These are phyloP conservation scores for Craspedostauros australis DNA, from an alignment of 108 stramenopile species.

Conservation along the genomic window DNA sequence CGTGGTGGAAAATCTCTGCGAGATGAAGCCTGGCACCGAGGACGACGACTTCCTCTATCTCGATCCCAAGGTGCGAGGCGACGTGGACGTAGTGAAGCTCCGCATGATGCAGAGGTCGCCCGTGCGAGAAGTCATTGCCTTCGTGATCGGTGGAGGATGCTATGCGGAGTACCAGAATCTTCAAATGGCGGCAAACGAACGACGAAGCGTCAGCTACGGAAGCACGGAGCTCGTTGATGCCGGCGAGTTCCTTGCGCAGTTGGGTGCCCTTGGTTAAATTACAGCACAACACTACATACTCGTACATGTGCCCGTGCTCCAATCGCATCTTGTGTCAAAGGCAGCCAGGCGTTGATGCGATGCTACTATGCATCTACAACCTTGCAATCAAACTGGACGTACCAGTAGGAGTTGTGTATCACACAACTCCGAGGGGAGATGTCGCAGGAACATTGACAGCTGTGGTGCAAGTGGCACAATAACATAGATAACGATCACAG, in stretches of 20 bases:
- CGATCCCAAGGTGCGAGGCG: slow-evolving; percentile 91
- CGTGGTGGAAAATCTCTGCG: slow-evolving; percentile 90
- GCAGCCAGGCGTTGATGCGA: too few relatives aligned
- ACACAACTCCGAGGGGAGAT: too few relatives aligned
- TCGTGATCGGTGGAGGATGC: slow-evolving; percentile 95
- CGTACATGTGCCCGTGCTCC: too few relatives aligned
- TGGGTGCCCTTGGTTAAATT: slow-evolving; percentile 65
- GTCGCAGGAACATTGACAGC: too few relatives aligned
- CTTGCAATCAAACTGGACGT: too few relatives aligned
- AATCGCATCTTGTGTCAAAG: too few relatives aligned
- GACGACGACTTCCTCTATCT: slow-evolving; percentile 92
- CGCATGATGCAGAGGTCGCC: slow-evolving; percentile 62
- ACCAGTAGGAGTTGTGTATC: too few relatives aligned
- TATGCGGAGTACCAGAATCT: slow-evolving; percentile 97
- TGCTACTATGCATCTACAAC: too few relatives aligned
- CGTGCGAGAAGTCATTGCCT: slow-evolving; percentile 85
- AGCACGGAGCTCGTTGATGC: slow-evolving; percentile 90
- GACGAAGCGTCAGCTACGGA: slow-evolving; percentile 86
- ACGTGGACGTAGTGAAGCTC: slow-evolving; percentile 68
- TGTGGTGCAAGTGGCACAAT: too few relatives aligned
- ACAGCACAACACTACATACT: too few relatives aligned
- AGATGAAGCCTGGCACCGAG: slow-evolving; percentile 85
- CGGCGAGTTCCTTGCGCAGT: slow-evolving; percentile 66
- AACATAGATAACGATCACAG: too few relatives aligned
- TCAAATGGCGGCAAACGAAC: slow-evolving; percentile 81